These are phyloP conservation scores for Populus hybrid DNA, from an alignment of 441 rosid genomes.

Conservation along the genomic window DNA sequence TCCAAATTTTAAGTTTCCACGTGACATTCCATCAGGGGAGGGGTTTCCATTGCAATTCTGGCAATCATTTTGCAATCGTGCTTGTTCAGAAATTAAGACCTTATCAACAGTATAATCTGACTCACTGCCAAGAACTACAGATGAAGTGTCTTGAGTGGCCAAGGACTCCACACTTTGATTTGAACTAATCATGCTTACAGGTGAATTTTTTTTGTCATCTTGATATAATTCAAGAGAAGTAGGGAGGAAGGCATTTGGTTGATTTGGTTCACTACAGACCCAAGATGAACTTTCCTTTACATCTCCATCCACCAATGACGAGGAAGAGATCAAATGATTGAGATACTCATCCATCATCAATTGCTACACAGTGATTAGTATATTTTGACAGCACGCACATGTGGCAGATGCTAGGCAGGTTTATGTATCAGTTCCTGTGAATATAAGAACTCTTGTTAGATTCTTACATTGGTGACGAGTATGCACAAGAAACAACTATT, in stretches of 20 bases:
- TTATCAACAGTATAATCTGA: slow-evolving; percentile 20
- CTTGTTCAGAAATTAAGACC: slow-evolving; percentile 23
- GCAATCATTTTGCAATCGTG: slow-evolving; percentile 11
- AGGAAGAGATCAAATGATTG: slow-evolving; percentile 32
- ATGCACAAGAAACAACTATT: background rate
- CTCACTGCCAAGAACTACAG: slow-evolving; percentile 24
- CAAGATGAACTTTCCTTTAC: slow-evolving; percentile 30
- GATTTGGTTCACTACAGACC: slow-evolving; percentile 27
- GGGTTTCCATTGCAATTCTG: slow-evolving; percentile 18
- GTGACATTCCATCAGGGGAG: slow-evolving; percentile 14
- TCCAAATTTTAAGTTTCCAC: slow-evolving; percentile 27
- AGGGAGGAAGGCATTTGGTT: slow-evolving; percentile 19
- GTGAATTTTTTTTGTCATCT: slow-evolving; percentile 22
- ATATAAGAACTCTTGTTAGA: background rate
- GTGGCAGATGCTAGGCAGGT: background rate
- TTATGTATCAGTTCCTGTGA: background rate
- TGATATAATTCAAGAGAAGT: slow-evolving; percentile 21
- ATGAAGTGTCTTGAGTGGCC: slow-evolving; percentile 23
- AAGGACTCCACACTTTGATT: slow-evolving; percentile 24
- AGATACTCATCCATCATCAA: slow-evolving; percentile 42
- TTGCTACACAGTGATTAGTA: background rate
- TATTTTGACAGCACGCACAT: background rate
- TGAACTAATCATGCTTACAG: slow-evolving; percentile 22
- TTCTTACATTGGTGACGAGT: background rate
- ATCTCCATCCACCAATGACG: slow-evolving; percentile 31